Percentiles rank a stretch among this genome's conserved stretches.
These are phyloP conservation scores for Heliamphora exappendiculata DNA, from an alignment of 148 eudicot genomes.

Conservation along the genomic window DNA sequence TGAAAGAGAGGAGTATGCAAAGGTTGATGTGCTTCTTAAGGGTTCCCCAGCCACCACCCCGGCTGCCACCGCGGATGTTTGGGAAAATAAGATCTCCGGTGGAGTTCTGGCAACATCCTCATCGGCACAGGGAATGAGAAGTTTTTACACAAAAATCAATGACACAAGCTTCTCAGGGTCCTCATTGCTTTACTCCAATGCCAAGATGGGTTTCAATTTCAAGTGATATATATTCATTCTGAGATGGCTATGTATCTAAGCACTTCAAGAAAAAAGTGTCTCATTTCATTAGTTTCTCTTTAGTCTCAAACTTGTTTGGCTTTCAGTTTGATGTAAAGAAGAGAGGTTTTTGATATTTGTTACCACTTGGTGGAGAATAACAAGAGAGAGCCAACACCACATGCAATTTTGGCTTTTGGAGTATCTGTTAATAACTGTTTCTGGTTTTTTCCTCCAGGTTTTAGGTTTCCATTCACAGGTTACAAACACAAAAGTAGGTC, in stretches of 20 bases:
- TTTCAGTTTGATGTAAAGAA: constrained; percentile 29
- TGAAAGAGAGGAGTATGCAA: constrained; percentile 56
- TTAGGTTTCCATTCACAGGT: constrained; percentile 16
- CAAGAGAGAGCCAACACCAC: constrained; percentile 24
- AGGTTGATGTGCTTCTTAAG: constrained; percentile 45
- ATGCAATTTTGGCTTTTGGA: constrained; percentile 23
- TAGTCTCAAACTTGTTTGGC: neutral
- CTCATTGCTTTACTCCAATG: constrained; percentile 60
- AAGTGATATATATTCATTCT: constrained; percentile 12
- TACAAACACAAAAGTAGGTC: neutral
- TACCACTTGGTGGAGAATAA: constrained; percentile 9
- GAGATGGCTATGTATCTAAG: neutral
- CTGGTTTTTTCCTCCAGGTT: constrained; percentile 16
- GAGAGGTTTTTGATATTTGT: constrained; percentile 17
- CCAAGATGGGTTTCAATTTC: constrained; percentile 17
- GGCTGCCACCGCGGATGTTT: neutral
- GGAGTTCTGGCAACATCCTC: constrained; percentile 29
- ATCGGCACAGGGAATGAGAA: constrained; percentile 21
- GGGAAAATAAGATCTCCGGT: constrained; percentile 16
- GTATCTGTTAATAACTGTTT: neutral
- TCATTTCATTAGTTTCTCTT: neutral
- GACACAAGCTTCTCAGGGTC: constrained; percentile 66
- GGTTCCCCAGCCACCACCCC: constrained; percentile 19
- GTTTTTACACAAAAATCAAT: constrained; percentile 32
- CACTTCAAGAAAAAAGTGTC: neutral